Percentiles rank a stretch among this genome's conserved stretches.
Evolutionary conservation across 2,329 filamentous ascomycete genomes (phyloP).

Genomic region (Colletotrichum tanaceti): DNA sequence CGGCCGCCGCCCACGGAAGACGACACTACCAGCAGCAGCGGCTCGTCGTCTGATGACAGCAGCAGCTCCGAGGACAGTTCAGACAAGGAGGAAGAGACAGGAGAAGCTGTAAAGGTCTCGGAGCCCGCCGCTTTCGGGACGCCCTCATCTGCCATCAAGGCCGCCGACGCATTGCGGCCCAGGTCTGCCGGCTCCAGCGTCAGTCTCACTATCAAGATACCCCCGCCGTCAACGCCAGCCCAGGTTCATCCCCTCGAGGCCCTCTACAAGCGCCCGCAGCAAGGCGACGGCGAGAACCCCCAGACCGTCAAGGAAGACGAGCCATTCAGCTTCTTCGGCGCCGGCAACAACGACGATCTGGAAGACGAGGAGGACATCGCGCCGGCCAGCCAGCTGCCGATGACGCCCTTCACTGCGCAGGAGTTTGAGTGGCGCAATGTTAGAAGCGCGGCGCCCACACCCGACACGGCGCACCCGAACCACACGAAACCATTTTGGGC

Average conservation of each 20-base stretch:
- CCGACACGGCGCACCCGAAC: conserved; percentile 85
- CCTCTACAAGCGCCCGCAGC: conserved; percentile 81
- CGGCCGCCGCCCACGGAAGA: conserved; percentile 43
- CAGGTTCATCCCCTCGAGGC: conserved; percentile 89
- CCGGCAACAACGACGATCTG: conserved; percentile 59
- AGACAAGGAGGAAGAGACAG: conserved; percentile 44
- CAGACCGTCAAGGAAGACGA: conserved; percentile 18
- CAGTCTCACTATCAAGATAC: conserved; percentile 67
- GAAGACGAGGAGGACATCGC: conserved; percentile 46
- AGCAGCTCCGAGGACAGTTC: conserved; percentile 41
- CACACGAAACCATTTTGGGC: conserved; percentile 71
- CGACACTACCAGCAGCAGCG: conserved; percentile 44
- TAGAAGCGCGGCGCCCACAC: conserved; percentile 93
- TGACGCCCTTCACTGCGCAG: conserved; percentile 84
- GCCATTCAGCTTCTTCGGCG: conserved; percentile 76
- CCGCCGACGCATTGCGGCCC: conserved; percentile 54
- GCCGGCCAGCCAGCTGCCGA: conserved; percentile 62
- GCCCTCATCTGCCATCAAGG: conserved; percentile 40
- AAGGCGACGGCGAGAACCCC: conserved; percentile 48
- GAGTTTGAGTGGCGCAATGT: conserved; percentile 80
- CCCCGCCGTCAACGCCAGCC: conserved; percentile 57
- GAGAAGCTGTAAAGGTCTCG: conserved; percentile 36
- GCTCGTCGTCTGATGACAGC: conserved; percentile 43
- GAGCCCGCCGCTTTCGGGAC: conserved; percentile 12
- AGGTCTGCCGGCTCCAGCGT: conserved; percentile 63